These are phyloP conservation scores for Hortiboletus rubellus DNA, from an alignment of 1,284 basidiomycete species.

Conservation along the genomic window DNA sequence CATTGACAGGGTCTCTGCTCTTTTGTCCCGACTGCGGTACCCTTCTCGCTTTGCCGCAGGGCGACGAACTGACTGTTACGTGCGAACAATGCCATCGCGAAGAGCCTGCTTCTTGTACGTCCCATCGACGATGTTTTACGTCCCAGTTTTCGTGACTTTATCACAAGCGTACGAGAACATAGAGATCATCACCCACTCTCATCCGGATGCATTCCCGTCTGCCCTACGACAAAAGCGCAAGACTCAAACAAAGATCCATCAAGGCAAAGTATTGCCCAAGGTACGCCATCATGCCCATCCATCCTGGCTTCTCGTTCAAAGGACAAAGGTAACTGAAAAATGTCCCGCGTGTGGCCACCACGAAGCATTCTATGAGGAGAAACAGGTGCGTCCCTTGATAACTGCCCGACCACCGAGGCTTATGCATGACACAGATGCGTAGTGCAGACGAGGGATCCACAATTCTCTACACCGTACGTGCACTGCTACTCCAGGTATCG, in stretches of 20 bases:
- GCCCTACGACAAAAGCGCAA: slow-evolving; percentile 86
- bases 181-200: slow-evolving; percentile 86
- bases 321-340: slow-evolving; percentile 79
- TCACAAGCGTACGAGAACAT: slow-evolving; percentile 92
- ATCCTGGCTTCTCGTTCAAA: neutral
- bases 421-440: slow-evolving; percentile 54
- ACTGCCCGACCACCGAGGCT: neutral
- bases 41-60: slow-evolving; percentile 81
- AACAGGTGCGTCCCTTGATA: slow-evolving; percentile 53
- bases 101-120: slow-evolving; percentile 85
- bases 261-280: slow-evolving; percentile 72
- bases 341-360: slow-evolving; percentile 89
- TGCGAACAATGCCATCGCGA: slow-evolving; percentile 89
- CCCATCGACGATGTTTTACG: neutral
- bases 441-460: slow-evolving; percentile 92
- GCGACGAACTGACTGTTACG: slow-evolving; percentile 72
- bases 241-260: slow-evolving; percentile 84
- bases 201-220: slow-evolving; percentile 93
- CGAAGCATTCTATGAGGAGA: slow-evolving; percentile 76
- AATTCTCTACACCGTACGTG: slow-evolving; percentile 72
- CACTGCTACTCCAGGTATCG: neutral
- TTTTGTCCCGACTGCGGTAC: slow-evolving; percentile 95
- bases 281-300: slow-evolving; percentile 38
- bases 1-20: slow-evolving; percentile 72
- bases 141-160: neutral